These are phyloP conservation scores for Metschnikowia reukaufii DNA, from an alignment of 805 yeast species.

Conservation along the genomic window DNA sequence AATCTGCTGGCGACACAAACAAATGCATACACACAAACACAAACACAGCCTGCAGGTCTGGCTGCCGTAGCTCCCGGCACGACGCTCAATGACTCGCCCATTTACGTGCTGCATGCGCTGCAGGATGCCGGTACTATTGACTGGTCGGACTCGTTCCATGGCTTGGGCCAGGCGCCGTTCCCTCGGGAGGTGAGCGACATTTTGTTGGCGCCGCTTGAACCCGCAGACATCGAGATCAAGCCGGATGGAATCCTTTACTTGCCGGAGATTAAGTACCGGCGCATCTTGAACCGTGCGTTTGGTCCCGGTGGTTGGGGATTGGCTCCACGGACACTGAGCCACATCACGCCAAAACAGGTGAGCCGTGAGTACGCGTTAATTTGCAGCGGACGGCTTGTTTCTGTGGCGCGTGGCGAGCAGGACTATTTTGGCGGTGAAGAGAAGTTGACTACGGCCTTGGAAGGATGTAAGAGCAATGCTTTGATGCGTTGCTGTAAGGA, in stretches of 20 bases:
- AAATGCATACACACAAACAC: too few relatives aligned
- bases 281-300: conserved; percentile 84
- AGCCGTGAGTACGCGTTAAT: conserved; percentile 90
- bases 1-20: background rate
- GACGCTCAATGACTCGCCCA: conserved; percentile 27
- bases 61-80: conserved; percentile 4
- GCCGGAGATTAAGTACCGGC: conserved; percentile 93
- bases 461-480: conserved; percentile 96
- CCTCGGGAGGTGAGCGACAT: conserved; percentile 55
- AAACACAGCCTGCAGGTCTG: background rate
- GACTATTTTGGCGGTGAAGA: conserved; percentile 79
- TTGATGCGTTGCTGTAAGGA: conserved; percentile 98
- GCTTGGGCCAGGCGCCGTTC: conserved; percentile 81
- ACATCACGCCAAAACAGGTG: conserved; percentile 68
- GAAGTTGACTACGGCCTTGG: conserved; percentile 92
- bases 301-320: conserved; percentile 99
- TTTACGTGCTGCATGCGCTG: conserved; percentile 15
- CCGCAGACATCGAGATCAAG: conserved; percentile 83
- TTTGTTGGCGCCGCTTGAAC: conserved; percentile 61
- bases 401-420: conserved; percentile 95
- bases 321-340: conserved; percentile 87
- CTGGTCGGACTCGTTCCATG: conserved; percentile 88
- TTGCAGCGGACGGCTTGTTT: conserved; percentile 83
- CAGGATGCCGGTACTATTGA: conserved; percentile 39
- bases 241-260: conserved; percentile 92